Percentiles rank a stretch among this genome's conserved stretches.
Conservation (phyloP, 345 rosid species). For the Garcia nutans region DNA sequence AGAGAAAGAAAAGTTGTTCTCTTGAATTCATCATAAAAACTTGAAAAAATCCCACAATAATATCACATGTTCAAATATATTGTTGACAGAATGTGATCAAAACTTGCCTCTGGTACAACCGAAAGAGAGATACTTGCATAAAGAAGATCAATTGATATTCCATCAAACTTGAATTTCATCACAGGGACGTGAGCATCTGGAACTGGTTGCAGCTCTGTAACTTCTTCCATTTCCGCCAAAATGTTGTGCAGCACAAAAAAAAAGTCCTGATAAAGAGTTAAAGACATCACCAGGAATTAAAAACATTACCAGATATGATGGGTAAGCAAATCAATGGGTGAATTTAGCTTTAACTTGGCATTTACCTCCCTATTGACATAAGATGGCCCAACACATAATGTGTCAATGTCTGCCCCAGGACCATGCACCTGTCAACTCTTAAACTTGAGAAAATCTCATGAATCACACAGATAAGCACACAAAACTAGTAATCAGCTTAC, state of each 20-base stretch:
- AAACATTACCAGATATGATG: not conserved
- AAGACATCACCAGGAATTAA: constrained; percentile 14
- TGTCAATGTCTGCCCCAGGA: constrained; percentile 89
- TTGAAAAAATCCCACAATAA: not conserved
- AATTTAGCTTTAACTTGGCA: not conserved
- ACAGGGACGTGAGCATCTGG: constrained; percentile 98
- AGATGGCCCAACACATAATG: constrained; percentile 93
- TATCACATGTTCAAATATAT: not conserved
- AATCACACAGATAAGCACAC: not conserved
- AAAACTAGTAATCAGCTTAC: not conserved
- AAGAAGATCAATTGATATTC: constrained; percentile 88
- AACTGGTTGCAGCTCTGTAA: constrained; percentile 85
- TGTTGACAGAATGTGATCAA: not conserved
- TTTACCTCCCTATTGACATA: constrained; percentile 82
- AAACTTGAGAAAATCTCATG: not conserved
- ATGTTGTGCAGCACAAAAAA: constrained; percentile 67
- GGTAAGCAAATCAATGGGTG: not conserved
- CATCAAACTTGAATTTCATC: constrained; percentile 90
- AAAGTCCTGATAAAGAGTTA: constrained; percentile 64
- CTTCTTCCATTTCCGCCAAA: constrained; percentile 74
- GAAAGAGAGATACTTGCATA: constrained; percentile 80
- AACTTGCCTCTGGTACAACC: constrained; percentile 83
- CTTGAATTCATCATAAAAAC: not conserved
- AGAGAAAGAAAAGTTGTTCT: not conserved
- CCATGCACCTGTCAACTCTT: constrained; percentile 66